Base-by-base conservation (phyloP, 345 rosid genomes). In the Psidium friedrichsthalianum region DNA sequence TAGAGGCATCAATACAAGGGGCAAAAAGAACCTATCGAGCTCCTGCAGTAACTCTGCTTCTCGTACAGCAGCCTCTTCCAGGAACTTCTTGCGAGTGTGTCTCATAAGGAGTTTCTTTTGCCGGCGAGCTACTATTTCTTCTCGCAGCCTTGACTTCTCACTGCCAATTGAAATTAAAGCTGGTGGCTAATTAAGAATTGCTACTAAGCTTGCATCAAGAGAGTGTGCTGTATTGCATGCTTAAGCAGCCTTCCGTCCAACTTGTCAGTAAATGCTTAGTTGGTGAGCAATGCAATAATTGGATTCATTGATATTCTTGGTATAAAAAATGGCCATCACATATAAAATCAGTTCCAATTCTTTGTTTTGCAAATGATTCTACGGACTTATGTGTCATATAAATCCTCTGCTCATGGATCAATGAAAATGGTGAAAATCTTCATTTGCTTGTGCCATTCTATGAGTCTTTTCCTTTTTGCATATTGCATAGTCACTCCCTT, bases 21-120 rank as follows among this genome's bases (percentile, higher is more conserved):
- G 83, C 49, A 58, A 83, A 53, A 82, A 69, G 56, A 84, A 95
- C 98, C 96, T 94, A 87, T 94, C 98, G 85, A 95, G 94, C 89
- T 95, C 96, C 83, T 87, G 94, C 85, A 93, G 86, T 86, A 94
- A 94, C 83, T 93, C 92, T 78, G 94, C 93, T 90, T 95, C 98
- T 74, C 86, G 90, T 78, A 92, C 86, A 88, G 95, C 92, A 76
- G 94, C 92, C 84, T 92, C 97, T 87, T 95, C 98, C 27, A 92
- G 88, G 88, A 92, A 92, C 87, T 93, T 94, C 86, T 91, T 94
- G 83, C 97, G 97, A 83, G 88, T 86, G 76, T 84, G 94, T 87
- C 94, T 91, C 91, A 90, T 82, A 24, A 92, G 91, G 85, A 92
- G 92, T 84, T 92, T 94, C 91, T 91, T 93, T 86, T 95, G 96